Conservation (phyloP, 805 yeast species). For the Candida ovalis region DNA sequence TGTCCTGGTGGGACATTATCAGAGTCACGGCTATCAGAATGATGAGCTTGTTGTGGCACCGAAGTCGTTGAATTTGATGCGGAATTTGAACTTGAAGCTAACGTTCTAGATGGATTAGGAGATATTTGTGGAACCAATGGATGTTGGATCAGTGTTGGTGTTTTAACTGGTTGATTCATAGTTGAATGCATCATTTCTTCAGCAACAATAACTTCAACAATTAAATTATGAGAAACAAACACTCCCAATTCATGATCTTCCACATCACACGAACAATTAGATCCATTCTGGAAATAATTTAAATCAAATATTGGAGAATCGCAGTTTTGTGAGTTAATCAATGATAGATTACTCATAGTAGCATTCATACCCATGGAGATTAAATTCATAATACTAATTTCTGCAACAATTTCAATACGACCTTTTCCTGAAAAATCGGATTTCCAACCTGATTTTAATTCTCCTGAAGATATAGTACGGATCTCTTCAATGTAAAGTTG, state of each 20-base stretch:
- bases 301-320: conserved; percentile 29
- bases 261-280: conserved; percentile 73
- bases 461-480: conserved; percentile 73
- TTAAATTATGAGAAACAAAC: conserved; percentile 67
- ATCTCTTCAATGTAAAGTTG: conserved; percentile 64
- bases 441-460: conserved; percentile 90
- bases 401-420: conserved; percentile 72
- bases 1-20: conserved; percentile 5
- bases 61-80: conserved; percentile 2
- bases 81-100: too few species aligned
- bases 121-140: conserved; percentile 17
- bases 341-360: conserved; percentile 23
- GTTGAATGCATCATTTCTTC: conserved; percentile 62
- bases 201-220: conserved; percentile 89
- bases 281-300: conserved; percentile 22
- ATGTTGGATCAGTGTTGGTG: conserved; percentile 34
- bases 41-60: not conserved
- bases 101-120: not conserved
- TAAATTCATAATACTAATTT: conserved; percentile 56
- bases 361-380: conserved; percentile 45
- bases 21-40: too few species aligned
- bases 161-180: conserved; percentile 21
- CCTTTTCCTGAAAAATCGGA: conserved; percentile 82
- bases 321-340: conserved; percentile 32
- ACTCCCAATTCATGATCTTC: conserved; percentile 80